These are phyloP conservation scores for Plasmopara viticola DNA, from an alignment of 352 stramenopile species.

Conservation along the genomic window DNA sequence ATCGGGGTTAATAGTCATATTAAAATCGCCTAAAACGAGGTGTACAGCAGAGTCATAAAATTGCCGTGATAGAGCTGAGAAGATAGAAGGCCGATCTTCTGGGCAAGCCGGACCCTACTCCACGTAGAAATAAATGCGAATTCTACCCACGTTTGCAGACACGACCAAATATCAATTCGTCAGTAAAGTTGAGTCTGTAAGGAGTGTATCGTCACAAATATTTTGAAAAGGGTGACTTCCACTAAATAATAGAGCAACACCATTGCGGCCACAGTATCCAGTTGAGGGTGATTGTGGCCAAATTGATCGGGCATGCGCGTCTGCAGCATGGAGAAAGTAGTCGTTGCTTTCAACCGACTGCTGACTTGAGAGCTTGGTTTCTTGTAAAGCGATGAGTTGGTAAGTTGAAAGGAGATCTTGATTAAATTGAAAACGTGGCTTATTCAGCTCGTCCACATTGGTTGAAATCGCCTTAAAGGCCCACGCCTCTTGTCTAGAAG, in stretches of 20 bases:
- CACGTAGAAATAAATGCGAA: background rate
- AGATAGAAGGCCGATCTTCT: background rate
- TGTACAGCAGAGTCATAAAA: background rate
- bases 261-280: background rate
- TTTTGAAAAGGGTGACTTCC: background rate
- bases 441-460: slow-evolving; percentile 1
- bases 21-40: background rate
- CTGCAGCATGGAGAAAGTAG: background rate
- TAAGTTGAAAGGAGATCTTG: background rate
- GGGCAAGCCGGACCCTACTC: background rate
- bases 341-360: background rate
- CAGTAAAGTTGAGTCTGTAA: background rate
- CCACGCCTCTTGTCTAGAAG: background rate
- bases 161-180: background rate
- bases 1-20: background rate
- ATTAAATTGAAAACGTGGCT: background rate
- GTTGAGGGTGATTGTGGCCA: background rate
- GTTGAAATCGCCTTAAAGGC: slow-evolving; percentile 1
- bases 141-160: background rate
- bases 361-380: slow-evolving; percentile 1
- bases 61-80: background rate
- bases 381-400: slow-evolving; percentile 1
- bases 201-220: background rate
- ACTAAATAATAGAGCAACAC: background rate
- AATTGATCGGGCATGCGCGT: background rate